Percentiles rank a stretch among this genome's conserved stretches.
phyloP scores from a whole-genome alignment of 2,329 filamentous ascomycete genomes.

The Drechslerella dactyloides region DNA sequence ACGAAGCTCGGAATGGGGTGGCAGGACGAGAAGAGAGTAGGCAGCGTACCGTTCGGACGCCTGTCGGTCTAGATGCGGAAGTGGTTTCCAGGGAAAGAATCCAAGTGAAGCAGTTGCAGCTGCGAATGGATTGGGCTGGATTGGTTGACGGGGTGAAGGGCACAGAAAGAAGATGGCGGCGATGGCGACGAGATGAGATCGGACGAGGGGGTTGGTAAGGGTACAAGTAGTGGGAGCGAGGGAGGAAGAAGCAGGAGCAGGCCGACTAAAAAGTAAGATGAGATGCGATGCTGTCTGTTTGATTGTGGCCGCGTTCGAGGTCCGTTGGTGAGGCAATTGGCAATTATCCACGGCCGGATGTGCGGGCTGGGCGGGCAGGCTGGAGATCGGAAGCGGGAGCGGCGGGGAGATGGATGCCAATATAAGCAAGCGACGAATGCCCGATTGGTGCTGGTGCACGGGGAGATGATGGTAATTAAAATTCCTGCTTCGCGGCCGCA shows the following conservation, averaged over 20 bases:
- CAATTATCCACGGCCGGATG: conserved; percentile 1
- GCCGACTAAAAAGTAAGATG: conserved; percentile 3
- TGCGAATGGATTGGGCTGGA: conserved; percentile 2
- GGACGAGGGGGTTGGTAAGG: conserved; percentile 7
- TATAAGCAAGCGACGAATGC: conserved; percentile 11
- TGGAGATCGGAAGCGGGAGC: conserved; percentile 4
- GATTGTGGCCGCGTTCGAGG: neutral
- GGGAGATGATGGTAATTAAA: neutral
- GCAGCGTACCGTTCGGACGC: conserved; percentile 7
- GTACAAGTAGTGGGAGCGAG: neutral
- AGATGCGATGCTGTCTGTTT: conserved; percentile 6
- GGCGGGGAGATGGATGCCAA: conserved; percentile 9
- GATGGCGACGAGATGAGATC: conserved; percentile 16
- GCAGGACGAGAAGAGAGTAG: conserved; percentile 14
- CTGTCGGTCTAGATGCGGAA: conserved; percentile 22
- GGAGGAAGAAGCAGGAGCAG: conserved; percentile 10
- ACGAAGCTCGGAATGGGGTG: conserved; percentile 9
- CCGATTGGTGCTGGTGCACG: conserved; percentile 1
- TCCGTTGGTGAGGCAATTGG: conserved; percentile 2
- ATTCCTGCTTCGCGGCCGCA: neutral
- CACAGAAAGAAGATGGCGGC: neutral
- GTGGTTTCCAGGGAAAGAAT: conserved; percentile 35
- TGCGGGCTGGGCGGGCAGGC: neutral
- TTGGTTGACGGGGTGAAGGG: neutral
- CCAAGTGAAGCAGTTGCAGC: neutral